Evolutionary conservation across 2,329 filamentous ascomycete genomes (phyloP).

Genomic region (Hypocreales sp.): DNA sequence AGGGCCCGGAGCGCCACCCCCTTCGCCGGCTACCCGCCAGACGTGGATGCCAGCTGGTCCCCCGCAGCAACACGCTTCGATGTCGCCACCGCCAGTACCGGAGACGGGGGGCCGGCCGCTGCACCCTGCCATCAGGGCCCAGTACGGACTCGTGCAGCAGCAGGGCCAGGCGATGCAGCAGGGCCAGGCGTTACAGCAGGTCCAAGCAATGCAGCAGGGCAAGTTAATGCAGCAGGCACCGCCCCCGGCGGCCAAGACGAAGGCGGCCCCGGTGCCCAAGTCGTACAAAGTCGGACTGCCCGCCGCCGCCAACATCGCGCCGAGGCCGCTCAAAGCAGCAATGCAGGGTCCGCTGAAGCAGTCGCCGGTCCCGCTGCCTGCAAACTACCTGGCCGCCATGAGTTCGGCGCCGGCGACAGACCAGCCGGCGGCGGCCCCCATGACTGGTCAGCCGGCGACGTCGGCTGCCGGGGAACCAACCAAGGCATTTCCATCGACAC

Average conservation of each 20-base stretch:
- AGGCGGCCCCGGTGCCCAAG: slow-evolving; percentile 11
- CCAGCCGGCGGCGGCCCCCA: background rate
- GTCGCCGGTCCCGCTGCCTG: slow-evolving; percentile 27
- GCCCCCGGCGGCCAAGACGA: slow-evolving; percentile 8
- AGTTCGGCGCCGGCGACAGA: slow-evolving; percentile 8
- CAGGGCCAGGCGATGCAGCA: background rate
- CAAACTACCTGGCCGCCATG: slow-evolving; percentile 26
- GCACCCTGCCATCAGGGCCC: background rate
- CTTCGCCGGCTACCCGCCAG: background rate
- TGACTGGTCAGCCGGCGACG: background rate
- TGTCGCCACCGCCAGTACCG: slow-evolving; percentile 3
- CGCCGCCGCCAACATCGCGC: slow-evolving; percentile 8
- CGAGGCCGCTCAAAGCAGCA: slow-evolving; percentile 13
- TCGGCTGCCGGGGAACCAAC: background rate
- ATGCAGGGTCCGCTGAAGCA: slow-evolving; percentile 21
- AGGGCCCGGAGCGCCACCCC: background rate
- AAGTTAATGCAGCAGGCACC: slow-evolving; percentile 1
- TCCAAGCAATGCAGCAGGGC: background rate
- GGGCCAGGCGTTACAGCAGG: background rate
- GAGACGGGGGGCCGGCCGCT: background rate
- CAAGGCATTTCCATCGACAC: background rate
- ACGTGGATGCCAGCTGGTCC: background rate
- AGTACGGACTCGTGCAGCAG: background rate
- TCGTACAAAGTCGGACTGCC: slow-evolving; percentile 17
- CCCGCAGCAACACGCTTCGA: slow-evolving; percentile 5